Conservation (phyloP, 345 rosid species). For the Populus euphratica region DNA sequence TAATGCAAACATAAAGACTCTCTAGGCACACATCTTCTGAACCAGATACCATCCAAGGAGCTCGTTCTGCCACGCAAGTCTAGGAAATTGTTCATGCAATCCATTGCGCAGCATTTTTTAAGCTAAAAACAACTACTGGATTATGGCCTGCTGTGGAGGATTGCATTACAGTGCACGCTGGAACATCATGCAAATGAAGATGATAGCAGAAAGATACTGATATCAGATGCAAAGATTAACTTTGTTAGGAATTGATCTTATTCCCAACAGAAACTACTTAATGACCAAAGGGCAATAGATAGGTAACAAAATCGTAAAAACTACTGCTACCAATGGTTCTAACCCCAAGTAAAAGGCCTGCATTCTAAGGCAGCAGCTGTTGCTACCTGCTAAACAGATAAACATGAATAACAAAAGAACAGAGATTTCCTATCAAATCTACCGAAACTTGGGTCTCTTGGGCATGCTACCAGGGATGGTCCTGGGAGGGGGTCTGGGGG, state of each 20-base stretch:
- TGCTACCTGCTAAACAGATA: not conserved
- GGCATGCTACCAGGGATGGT: slow-evolving; percentile 20
- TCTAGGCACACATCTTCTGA: not conserved
- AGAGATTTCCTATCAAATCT: slow-evolving; percentile 12
- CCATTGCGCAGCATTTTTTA: not conserved
- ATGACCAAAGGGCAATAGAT: not conserved
- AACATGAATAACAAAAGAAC: not conserved
- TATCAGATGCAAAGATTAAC: not conserved
- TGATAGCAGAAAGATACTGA: not conserved
- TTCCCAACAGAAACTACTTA: not conserved
- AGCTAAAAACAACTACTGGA: not conserved
- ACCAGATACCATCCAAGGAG: not conserved
- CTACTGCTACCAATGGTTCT: not conserved
- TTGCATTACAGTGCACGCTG: not conserved
- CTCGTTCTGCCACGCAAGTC: not conserved
- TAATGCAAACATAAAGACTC: not conserved
- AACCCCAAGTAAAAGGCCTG: not conserved
- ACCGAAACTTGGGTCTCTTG: slow-evolving; percentile 30
- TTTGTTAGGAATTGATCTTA: not conserved
- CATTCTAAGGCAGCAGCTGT: not conserved
- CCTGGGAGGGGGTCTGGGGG: slow-evolving; percentile 2
- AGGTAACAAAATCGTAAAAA: not conserved
- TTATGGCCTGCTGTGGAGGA: not conserved
- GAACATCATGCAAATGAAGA: not conserved
- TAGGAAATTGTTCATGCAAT: not conserved